Evolutionary conservation across 2,329 filamentous ascomycete genomes (phyloP).

Genomic region (Beauveria brongniartii): DNA sequence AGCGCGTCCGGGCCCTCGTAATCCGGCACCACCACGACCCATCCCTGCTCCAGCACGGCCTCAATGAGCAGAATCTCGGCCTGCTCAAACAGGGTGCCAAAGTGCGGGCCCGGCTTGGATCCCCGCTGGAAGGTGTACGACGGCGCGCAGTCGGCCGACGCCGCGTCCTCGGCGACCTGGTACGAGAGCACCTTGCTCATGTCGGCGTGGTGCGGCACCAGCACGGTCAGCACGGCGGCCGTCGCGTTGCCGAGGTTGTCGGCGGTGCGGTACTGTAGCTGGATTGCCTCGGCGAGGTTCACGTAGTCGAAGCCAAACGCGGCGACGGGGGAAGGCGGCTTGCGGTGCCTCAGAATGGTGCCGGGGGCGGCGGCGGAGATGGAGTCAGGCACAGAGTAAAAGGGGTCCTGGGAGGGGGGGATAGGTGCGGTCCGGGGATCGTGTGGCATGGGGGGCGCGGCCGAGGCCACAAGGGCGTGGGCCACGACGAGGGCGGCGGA

Average conservation of each 20-base stretch:
- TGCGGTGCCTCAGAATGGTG: conserved; percentile 12
- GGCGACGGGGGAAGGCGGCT: conserved; percentile 11
- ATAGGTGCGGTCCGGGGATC: background rate
- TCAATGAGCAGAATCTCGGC: conserved; percentile 18
- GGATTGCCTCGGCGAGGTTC: conserved; percentile 16
- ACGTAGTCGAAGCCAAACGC: conserved; percentile 14
- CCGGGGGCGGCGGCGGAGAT: conserved; percentile 6
- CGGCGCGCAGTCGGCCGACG: conserved; percentile 26
- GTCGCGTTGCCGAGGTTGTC: conserved; percentile 27
- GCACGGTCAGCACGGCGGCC: conserved; percentile 29
- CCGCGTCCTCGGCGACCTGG: conserved; percentile 32
- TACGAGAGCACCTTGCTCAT: conserved; percentile 29
- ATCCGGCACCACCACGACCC: conserved; percentile 41
- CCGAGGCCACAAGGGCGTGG: background rate
- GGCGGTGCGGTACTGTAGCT: conserved; percentile 33
- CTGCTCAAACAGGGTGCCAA: conserved; percentile 25
- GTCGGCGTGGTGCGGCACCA: conserved; percentile 26
- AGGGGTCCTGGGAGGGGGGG: conserved; percentile 13
- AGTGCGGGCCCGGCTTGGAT: conserved; percentile 21
- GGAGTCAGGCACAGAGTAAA: conserved; percentile 13
- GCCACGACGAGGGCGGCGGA: background rate
- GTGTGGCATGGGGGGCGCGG: background rate
- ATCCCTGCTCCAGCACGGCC: conserved; percentile 30
- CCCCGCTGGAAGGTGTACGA: conserved; percentile 18
- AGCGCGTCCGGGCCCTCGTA: conserved; percentile 35